phyloP scores from a whole-genome alignment of 257 asterid genomes.

The Penstemon davidsonii region DNA sequence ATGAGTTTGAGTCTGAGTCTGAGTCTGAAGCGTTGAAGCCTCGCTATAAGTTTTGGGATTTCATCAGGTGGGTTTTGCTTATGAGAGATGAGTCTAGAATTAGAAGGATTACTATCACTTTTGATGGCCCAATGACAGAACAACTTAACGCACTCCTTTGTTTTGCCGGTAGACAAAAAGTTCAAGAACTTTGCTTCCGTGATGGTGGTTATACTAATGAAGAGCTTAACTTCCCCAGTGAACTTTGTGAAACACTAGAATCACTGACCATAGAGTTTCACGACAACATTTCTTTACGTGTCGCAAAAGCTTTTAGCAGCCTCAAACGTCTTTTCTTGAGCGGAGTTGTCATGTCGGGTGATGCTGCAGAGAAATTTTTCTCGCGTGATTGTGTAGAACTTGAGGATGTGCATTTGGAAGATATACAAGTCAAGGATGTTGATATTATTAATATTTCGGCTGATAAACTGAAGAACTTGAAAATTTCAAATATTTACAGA shows the following conservation, averaged over 20 bases:
- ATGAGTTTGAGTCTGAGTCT: too few relatives aligned
- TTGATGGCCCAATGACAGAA: background rate
- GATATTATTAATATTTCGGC: slow-evolving; percentile 24
- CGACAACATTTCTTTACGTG: slow-evolving; percentile 16
- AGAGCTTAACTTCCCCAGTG: slow-evolving; percentile 24
- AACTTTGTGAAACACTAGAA: slow-evolving; percentile 26
- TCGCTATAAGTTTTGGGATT: slow-evolving; percentile 28
- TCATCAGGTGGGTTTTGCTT: slow-evolving; percentile 26
- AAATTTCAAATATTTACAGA: slow-evolving; percentile 26
- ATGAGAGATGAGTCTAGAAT: slow-evolving; percentile 14
- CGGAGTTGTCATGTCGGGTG: slow-evolving; percentile 18
- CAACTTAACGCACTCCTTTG: slow-evolving; percentile 26
- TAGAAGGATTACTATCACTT: slow-evolving; percentile 15
- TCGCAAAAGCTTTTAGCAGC: background rate
- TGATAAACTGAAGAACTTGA: slow-evolving; percentile 24
- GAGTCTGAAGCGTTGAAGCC: background rate
- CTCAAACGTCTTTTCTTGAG: slow-evolving; percentile 27
- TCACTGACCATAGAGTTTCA: slow-evolving; percentile 18
- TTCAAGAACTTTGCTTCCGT: slow-evolving; percentile 26
- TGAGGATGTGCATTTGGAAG: slow-evolving; percentile 28
- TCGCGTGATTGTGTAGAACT: slow-evolving; percentile 25
- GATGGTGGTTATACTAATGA: slow-evolving; percentile 23
- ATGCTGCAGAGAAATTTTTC: slow-evolving; percentile 28
- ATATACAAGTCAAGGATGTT: slow-evolving; percentile 22
- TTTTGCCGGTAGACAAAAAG: slow-evolving; percentile 13